phyloP scores from a whole-genome alignment of 169 alveolate genomes.

The Cryptosporidium sp. region DNA sequence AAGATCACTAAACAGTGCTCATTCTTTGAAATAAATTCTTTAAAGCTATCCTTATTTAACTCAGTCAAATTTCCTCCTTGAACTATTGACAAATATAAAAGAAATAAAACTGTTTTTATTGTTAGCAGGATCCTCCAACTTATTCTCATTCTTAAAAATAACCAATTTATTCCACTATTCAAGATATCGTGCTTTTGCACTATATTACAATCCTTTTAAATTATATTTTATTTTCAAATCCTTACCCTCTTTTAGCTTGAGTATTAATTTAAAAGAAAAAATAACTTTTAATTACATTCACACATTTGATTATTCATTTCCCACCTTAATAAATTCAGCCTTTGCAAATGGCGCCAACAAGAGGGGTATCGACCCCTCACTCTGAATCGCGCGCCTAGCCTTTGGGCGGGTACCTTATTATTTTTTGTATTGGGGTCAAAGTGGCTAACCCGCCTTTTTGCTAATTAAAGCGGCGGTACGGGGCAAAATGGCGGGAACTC shows the following conservation, averaged over 20 bases:
- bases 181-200: not conserved
- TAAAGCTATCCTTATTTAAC: constrained; percentile 8
- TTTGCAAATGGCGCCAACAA: too few species aligned
- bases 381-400: too few species aligned
- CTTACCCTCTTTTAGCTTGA: not conserved
- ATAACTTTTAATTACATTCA: too few species aligned
- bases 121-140: not conserved
- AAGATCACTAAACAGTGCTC: constrained; percentile 44
- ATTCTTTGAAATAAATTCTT: constrained; percentile 1
- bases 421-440: too few species aligned
- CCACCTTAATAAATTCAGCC: too few species aligned
- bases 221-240: not conserved
- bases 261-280: too few species aligned
- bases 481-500: not conserved
- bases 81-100: not conserved
- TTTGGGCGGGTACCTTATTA: too few species aligned
- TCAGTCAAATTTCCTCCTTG: not conserved
- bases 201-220: too few species aligned
- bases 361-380: too few species aligned
- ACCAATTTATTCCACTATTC: not conserved
- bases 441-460: too few species aligned
- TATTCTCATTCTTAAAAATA: not conserved
- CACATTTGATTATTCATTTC: too few species aligned
- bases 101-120: not conserved
- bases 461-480: not conserved